Percentiles rank a stretch among this genome's conserved stretches.
Evolutionary conservation across 2,329 filamentous ascomycete species (phyloP).

Genomic region (Tothia fuscella): DNA sequence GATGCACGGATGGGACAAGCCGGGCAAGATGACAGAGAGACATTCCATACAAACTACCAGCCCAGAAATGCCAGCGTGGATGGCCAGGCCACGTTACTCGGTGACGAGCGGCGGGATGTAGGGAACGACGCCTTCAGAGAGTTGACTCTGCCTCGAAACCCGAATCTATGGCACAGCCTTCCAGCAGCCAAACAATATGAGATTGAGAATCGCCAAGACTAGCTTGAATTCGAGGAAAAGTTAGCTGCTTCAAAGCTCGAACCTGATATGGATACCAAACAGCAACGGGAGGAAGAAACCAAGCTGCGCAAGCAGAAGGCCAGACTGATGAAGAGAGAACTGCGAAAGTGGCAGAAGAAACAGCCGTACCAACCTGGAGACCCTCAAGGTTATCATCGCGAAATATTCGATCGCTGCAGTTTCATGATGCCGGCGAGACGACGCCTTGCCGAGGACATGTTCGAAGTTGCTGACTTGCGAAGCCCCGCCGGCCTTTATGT

Average conservation of each 20-base stretch:
- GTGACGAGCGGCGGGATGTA: conserved; percentile 11
- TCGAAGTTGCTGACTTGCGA: conserved; percentile 10
- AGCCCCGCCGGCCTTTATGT: conserved; percentile 10
- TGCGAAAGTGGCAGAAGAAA: conserved; percentile 13
- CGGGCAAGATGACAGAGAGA: conserved; percentile 11
- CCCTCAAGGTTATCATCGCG: conserved; percentile 11
- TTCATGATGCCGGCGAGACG: conserved; percentile 12
- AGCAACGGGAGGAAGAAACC: conserved; percentile 5
- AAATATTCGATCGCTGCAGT: conserved; percentile 12
- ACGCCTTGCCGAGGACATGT: conserved; percentile 11
- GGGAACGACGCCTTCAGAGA: conserved; percentile 12
- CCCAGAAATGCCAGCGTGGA: conserved; percentile 12
- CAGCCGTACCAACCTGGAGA: conserved; percentile 12
- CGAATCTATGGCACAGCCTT: conserved; percentile 13
- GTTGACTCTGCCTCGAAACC: conserved; percentile 12
- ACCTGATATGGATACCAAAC: conserved; percentile 5
- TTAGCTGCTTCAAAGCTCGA: conserved; percentile 1
- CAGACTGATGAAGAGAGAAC: conserved; percentile 10
- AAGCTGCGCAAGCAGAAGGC: conserved; percentile 11
- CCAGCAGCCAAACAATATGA: conserved; percentile 12
- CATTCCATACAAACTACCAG: conserved; percentile 13
- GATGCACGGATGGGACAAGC: conserved; percentile 10
- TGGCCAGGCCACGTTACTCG: conserved; percentile 12
- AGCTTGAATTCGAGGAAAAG: conserved; percentile 11
- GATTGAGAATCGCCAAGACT: conserved; percentile 12